Evolutionary conservation across 768 basidiomycete genomes (phyloP).

Genomic region (Trametes cingulata): DNA sequence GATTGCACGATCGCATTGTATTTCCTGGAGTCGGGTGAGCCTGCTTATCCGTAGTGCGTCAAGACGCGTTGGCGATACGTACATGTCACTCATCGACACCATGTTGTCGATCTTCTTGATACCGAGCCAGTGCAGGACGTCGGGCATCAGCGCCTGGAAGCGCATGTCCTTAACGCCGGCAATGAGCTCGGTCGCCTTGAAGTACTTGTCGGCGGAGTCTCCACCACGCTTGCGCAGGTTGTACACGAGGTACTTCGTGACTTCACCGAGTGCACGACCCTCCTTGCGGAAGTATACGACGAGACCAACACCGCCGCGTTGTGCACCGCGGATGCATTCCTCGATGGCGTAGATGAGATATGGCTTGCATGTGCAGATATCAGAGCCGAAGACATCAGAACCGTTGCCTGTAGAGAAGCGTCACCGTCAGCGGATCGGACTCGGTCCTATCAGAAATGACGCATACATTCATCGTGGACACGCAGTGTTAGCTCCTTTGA

Average conservation of each 20-base stretch:
- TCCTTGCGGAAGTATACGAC: constrained; percentile 96
- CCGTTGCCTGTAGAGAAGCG: constrained; percentile 67
- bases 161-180: constrained; percentile 96
- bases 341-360: constrained; percentile 92
- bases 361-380: constrained; percentile 91
- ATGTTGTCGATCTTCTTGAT: constrained; percentile 88
- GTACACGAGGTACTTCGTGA: constrained; percentile 95
- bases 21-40: constrained; percentile 54
- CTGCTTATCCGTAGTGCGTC: neutral
- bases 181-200: constrained; percentile 89
- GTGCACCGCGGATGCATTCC: constrained; percentile 84
- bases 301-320: constrained; percentile 86
- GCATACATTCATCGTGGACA: constrained; percentile 89
- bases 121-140: constrained; percentile 93
- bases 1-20: constrained; percentile 91
- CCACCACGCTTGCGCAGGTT: constrained; percentile 95
- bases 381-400: constrained; percentile 94
- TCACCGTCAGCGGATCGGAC: neutral
- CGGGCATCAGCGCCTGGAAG: constrained; percentile 95
- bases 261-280: constrained; percentile 90
- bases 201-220: constrained; percentile 91
- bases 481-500: constrained; percentile 82
- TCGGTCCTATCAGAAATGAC: neutral
- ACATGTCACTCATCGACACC: constrained; percentile 91
- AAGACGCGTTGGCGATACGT: constrained; percentile 22